Percentiles rank a stretch among this genome's conserved stretches.
These are phyloP conservation scores for Phaseolus lunatus DNA, from an alignment of 306 rosid genomes.

Conservation along the genomic window DNA sequence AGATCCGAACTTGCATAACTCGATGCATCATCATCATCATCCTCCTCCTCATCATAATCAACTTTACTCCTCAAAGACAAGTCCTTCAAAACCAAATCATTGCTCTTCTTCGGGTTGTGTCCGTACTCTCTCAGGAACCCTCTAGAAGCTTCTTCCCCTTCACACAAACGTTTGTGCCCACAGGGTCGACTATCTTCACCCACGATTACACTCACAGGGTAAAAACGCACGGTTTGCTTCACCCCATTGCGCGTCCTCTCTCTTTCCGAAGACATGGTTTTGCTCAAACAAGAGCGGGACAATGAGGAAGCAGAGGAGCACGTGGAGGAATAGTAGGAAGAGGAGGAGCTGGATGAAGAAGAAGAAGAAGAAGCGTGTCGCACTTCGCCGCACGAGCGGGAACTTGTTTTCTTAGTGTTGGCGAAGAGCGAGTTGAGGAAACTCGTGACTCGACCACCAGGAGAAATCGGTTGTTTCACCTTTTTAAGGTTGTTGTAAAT, in stretches of 20 bases:
- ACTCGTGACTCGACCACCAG: constrained; percentile 74
- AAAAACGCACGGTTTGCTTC: constrained; percentile 71
- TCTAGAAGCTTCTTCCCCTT: constrained; percentile 58
- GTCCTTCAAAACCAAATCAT: constrained; percentile 51
- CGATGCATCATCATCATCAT: constrained; percentile 63
- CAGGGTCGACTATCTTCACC: constrained; percentile 69
- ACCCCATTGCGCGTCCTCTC: constrained; percentile 50
- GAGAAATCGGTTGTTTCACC: constrained; percentile 90
- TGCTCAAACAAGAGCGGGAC: constrained; percentile 82
- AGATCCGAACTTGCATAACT: constrained; percentile 95
- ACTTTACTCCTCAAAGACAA: not conserved
- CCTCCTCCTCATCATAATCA: not conserved
- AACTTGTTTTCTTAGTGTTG: constrained; percentile 39
- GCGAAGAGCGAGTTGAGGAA: constrained; percentile 80
- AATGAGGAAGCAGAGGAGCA: constrained; percentile 79
- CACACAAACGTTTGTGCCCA: constrained; percentile 58
- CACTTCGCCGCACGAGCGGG: not conserved
- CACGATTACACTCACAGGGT: constrained; percentile 71
- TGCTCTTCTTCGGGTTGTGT: constrained; percentile 49
- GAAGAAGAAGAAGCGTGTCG: not conserved
- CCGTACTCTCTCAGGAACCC: constrained; percentile 59
- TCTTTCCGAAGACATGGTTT: constrained; percentile 56
- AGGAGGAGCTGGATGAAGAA: not conserved
- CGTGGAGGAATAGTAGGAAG: constrained; percentile 27
- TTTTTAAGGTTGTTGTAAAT: constrained; percentile 83